Evolutionary conservation across 2,329 filamentous ascomycete species (phyloP).

Genomic region (Alternaria tenuissima): DNA sequence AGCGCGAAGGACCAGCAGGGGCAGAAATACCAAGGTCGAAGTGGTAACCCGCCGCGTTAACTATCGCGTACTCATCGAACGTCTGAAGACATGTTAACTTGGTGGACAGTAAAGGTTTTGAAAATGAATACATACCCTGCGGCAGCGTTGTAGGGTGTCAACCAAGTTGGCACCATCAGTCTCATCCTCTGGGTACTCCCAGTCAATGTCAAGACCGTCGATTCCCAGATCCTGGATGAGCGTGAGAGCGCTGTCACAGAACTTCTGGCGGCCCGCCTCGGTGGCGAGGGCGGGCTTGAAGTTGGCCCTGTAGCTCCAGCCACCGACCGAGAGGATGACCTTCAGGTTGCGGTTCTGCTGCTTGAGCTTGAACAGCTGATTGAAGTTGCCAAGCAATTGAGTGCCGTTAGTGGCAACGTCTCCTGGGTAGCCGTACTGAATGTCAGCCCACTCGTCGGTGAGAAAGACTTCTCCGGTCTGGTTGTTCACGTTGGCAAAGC

Average conservation of each 20-base stretch:
- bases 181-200: slow-evolving; percentile 54
- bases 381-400: slow-evolving; percentile 79
- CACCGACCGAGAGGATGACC: slow-evolving; percentile 80
- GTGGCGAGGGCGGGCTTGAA: slow-evolving; percentile 75
- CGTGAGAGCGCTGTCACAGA: slow-evolving; percentile 74
- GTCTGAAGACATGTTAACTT: slow-evolving; percentile 30
- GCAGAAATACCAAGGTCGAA: slow-evolving; percentile 55
- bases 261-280: slow-evolving; percentile 65
- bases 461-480: slow-evolving; percentile 71
- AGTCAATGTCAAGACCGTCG: slow-evolving; percentile 57
- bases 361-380: slow-evolving; percentile 80
- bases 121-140: slow-evolving; percentile 37
- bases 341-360: slow-evolving; percentile 79
- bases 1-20: slow-evolving; percentile 53
- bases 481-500: slow-evolving; percentile 87
- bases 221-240: slow-evolving; percentile 85
- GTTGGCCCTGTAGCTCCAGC: slow-evolving; percentile 79
- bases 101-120: not conserved
- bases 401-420: slow-evolving; percentile 72
- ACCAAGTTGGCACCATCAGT: slow-evolving; percentile 50
- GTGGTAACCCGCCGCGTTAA: slow-evolving; percentile 50
- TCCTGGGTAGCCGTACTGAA: slow-evolving; percentile 70
- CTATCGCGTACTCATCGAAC: slow-evolving; percentile 49
- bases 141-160: slow-evolving; percentile 46
- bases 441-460: slow-evolving; percentile 35